phyloP scores from a whole-genome alignment of 176 grass and related monocot species.

The Lolium rigidum region DNA sequence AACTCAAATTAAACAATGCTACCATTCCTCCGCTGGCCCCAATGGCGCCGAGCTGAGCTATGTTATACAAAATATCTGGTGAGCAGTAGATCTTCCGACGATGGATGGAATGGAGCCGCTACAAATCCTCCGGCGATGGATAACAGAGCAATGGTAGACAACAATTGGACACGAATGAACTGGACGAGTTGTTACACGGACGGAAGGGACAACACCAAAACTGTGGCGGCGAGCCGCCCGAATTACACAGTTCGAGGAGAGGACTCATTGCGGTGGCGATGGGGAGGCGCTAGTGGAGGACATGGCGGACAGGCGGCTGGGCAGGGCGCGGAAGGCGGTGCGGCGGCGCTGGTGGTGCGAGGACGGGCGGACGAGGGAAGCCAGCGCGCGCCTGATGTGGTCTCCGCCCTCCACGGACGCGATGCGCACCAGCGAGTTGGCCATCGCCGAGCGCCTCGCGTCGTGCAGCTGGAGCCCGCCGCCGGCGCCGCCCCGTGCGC shows the following conservation, averaged over 20 bases:
- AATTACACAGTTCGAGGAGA: background rate
- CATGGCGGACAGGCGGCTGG: slow-evolving; percentile 56
- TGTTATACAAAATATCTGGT: background rate
- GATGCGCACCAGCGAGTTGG: slow-evolving; percentile 70
- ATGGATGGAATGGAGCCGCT: background rate
- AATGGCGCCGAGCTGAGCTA: background rate
- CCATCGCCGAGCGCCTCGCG: slow-evolving; percentile 53
- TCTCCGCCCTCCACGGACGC: slow-evolving; percentile 64
- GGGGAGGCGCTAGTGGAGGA: background rate
- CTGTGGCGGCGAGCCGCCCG: background rate
- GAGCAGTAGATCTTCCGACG: background rate
- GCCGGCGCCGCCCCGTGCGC: background rate
- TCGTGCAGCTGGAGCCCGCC: slow-evolving; percentile 35
- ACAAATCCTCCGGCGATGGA: background rate
- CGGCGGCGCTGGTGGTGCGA: slow-evolving; percentile 55
- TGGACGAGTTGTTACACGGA: background rate
- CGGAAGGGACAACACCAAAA: background rate
- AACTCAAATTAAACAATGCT: background rate
- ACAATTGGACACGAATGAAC: background rate
- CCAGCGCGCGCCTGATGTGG: slow-evolving; percentile 55
- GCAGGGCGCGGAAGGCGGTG: slow-evolving; percentile 45
- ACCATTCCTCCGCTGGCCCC: background rate
- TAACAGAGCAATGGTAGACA: background rate
- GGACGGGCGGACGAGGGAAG: slow-evolving; percentile 58
- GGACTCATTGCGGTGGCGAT: background rate